Percentiles rank a stretch among this genome's conserved stretches.
Evolutionary conservation across 78 protist species (phyloP).

Genomic region (Speleostelium caveatum): DNA sequence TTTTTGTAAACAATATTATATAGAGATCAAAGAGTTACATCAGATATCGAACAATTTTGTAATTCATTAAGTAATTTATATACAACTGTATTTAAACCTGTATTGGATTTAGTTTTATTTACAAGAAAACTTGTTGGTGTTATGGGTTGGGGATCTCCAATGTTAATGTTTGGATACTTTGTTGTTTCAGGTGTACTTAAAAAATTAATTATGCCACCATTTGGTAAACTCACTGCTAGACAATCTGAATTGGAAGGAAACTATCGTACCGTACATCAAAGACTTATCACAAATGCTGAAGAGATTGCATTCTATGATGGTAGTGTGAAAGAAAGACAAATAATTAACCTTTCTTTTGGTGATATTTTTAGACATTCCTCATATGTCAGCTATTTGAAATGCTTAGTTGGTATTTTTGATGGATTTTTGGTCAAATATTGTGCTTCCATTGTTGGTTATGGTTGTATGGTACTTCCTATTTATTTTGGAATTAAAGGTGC

Average conservation of each 20-base stretch:
- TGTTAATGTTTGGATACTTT: conserved; percentile 81
- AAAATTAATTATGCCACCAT: conserved; percentile 83
- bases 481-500: conserved; percentile 66
- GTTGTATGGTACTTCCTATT: conserved; percentile 83
- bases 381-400: conserved; percentile 76
- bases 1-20: neutral
- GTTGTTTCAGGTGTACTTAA: conserved; percentile 68
- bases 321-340: conserved; percentile 66
- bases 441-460: conserved; percentile 89
- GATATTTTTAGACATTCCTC: conserved; percentile 72
- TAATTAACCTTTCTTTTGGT: conserved; percentile 67
- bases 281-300: conserved; percentile 79
- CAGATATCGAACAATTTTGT: conserved; percentile 82
- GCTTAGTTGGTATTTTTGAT: conserved; percentile 84
- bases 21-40: conserved; percentile 86
- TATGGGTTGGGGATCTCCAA: conserved; percentile 82
- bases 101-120: conserved; percentile 77
- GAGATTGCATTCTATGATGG: conserved; percentile 87
- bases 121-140: conserved; percentile 74
- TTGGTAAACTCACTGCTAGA: conserved; percentile 76
- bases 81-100: conserved; percentile 83
- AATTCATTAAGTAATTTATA: conserved; percentile 70
- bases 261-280: conserved; percentile 82
- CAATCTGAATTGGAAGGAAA: conserved; percentile 83
- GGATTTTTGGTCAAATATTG: conserved; percentile 86